phyloP scores from a whole-genome alignment of 163 green algal genomes.

The Chlorella variabilis region DNA sequence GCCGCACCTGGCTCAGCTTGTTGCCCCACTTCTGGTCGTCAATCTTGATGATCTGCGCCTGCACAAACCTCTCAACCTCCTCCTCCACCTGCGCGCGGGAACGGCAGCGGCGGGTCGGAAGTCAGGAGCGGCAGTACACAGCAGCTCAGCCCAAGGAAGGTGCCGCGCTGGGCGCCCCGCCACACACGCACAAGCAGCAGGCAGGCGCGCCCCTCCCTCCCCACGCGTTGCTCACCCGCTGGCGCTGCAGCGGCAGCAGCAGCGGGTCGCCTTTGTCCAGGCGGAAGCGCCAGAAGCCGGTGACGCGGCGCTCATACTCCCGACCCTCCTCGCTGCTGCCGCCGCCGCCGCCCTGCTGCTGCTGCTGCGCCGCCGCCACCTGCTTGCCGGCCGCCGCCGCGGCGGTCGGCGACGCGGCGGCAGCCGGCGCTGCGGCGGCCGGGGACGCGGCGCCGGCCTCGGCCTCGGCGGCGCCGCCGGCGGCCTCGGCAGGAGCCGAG shows the following conservation, averaged over 20 bases:
- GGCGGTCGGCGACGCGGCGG: neutral
- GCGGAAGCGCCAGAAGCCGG: constrained; percentile 41
- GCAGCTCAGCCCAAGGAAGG: neutral
- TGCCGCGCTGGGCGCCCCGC: too few species aligned
- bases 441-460: too few species aligned
- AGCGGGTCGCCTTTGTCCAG: constrained; percentile 39
- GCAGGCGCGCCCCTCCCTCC: too few species aligned
- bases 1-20: constrained; percentile 70
- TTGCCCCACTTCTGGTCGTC: constrained; percentile 94
- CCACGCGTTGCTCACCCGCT: constrained; percentile 64
- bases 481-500: neutral
- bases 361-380: neutral
- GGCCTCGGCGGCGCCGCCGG: too few species aligned
- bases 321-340: neutral
- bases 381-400: neutral
- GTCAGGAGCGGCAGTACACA: neutral
- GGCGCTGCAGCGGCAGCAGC: constrained; percentile 58
- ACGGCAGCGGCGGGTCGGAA: neutral
- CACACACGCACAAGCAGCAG: too few species aligned
- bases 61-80: constrained; percentile 79
- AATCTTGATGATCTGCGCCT: constrained; percentile 82
- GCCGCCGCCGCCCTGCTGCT: neutral
- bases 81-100: constrained; percentile 72
- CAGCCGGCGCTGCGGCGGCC: neutral
- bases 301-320: constrained; percentile 34